Evolutionary conservation across 108 stramenopile species (phyloP).

Genomic region (Phaeodactylum tricornutum): DNA sequence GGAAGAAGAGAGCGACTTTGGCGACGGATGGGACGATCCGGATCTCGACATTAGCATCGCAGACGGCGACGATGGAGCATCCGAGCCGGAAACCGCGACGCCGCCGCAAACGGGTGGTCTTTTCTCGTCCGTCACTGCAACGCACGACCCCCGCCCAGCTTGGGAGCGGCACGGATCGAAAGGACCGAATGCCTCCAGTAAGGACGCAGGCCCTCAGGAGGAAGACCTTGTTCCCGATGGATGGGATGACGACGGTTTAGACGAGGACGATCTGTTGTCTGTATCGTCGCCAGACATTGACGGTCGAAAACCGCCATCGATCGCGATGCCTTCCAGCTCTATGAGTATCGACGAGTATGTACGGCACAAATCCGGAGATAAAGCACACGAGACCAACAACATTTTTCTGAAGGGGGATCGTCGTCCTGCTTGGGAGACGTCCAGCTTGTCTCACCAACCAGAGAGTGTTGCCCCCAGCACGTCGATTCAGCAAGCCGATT

Average conservation of each 20-base stretch:
- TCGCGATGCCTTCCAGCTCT: too few species aligned
- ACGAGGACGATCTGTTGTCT: background rate
- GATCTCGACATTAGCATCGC: background rate
- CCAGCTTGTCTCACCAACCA: too few species aligned
- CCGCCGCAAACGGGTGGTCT: background rate
- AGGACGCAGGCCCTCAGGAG: background rate
- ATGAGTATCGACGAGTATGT: too few species aligned
- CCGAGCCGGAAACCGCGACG: background rate
- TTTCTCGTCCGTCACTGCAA: background rate
- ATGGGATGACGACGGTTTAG: background rate
- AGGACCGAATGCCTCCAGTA: too few species aligned
- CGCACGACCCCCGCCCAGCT: background rate
- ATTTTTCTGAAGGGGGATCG: too few species aligned
- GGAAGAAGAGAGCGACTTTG: constrained; percentile 3
- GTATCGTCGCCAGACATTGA: too few species aligned
- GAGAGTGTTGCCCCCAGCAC: too few species aligned
- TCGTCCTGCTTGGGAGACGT: too few species aligned
- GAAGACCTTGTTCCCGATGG: background rate
- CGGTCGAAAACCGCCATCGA: too few species aligned
- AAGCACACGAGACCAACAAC: too few species aligned
- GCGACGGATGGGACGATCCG: constrained; percentile 9
- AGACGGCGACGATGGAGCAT: constrained; percentile 1
- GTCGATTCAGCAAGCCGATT: background rate
- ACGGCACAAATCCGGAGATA: too few species aligned
- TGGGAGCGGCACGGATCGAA: background rate